Evolutionary conservation across 176 grass and related monocot species (phyloP), one percentile per base, ranked within the genome.

Genomic region (Triticum turgidum): DNA sequence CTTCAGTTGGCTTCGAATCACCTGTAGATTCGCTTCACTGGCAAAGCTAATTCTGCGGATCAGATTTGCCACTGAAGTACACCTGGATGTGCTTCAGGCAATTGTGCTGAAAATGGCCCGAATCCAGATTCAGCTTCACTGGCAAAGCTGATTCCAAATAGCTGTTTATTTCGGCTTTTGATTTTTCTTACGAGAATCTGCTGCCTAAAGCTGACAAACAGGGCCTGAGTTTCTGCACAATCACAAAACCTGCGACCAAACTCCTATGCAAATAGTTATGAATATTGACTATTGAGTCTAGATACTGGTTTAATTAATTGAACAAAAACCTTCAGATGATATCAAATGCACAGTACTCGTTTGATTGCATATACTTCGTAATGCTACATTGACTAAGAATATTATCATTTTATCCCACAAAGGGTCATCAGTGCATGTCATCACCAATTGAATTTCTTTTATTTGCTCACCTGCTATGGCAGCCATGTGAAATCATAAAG

Each of bases 331-430:
- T 74, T 22, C 11, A 74, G n/a, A 75, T 49, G 25, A 49, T 63
- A 15, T 41, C 58, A 79, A 79, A 62, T 62, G 77, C 21, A 79
- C 76, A 38, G 10, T 59, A 13, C 6, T 61, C 32, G 58, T 79
- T 61, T 38, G 58, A 61, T 63, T 63, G 35, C 77, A 24, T 41
- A 42, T 72, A 42, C 11, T 63, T 72, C n/a, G n/a, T 37, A 42
- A 72, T 72, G 69, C 41, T 79, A 79, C 58, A 79, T 27, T 41
- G 77, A 17, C 58, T 64, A 59, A 59, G 49, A 79, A 62, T 24
- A 63, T 62, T 79, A 63, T 79, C 58, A 2, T 64, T 80, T 80
- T 27, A 80, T 80, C 63, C 63, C 37, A 6, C 1, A 25, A 63
- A 76, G 14, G 59, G 37, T 41, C 59, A 44, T 65, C 11, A 8